A percentile compares a stretch with the other conserved stretches of the same genome.
phyloP scores from a whole-genome alignment of 192 early-diverging fungal species.

The Coemansia sp. region DNA sequence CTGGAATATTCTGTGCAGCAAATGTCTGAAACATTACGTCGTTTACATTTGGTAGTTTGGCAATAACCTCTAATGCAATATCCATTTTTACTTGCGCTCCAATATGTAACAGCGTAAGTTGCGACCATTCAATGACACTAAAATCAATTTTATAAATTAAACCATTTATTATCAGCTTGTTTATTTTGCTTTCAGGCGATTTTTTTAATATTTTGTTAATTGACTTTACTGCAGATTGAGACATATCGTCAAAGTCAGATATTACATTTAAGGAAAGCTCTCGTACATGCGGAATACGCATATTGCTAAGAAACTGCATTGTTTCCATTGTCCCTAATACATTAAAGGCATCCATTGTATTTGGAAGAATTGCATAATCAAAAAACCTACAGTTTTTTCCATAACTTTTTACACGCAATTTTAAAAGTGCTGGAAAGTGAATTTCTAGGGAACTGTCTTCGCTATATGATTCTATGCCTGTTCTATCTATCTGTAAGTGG shows the following conservation, averaged over 20 bases:
- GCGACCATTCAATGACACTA: neutral
- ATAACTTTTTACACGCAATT: constrained; percentile 1
- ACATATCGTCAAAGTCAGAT: neutral
- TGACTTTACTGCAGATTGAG: neutral
- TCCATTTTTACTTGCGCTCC: constrained; percentile 1
- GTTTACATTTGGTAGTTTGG: constrained; percentile 1
- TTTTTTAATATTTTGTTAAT: constrained; percentile 11
- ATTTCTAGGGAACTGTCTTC: neutral
- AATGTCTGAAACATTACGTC: constrained; percentile 4
- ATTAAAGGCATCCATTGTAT: constrained; percentile 4
- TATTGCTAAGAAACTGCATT: neutral
- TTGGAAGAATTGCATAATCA: constrained; percentile 1
- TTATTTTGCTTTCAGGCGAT: neutral
- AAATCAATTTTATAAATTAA: constrained; percentile 4
- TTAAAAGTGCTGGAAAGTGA: constrained; percentile 7
- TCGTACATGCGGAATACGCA: neutral
- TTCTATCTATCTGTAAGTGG: neutral
- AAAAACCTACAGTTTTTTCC: neutral
- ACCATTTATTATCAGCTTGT: neutral
- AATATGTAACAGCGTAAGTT: constrained; percentile 7
- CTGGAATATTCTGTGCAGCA: neutral
- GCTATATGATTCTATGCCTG: neutral
- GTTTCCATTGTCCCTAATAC: constrained; percentile 3
- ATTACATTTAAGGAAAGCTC: neutral
- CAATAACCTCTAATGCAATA: neutral